These are phyloP conservation scores for Malbranchea zuffiana DNA, from an alignment of 2,329 filamentous ascomycete genomes.

Conservation along the genomic window DNA sequence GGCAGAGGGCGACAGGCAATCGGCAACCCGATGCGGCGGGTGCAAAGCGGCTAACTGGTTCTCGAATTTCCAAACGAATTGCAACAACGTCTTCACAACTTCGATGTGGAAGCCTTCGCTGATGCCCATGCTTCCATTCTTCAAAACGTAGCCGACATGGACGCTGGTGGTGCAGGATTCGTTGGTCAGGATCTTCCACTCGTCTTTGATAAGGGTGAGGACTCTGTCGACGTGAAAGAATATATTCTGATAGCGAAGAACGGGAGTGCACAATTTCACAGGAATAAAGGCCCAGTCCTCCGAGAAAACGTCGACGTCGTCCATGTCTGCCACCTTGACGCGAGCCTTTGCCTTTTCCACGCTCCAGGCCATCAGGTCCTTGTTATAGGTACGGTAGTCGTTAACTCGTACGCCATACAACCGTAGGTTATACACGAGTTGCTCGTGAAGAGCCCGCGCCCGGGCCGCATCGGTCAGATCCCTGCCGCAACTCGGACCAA, in stretches of 20 bases:
- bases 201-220: slow-evolving; percentile 11
- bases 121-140: slow-evolving; percentile 11
- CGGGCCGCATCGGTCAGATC: not conserved
- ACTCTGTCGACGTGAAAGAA: slow-evolving; percentile 13
- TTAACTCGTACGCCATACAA: slow-evolving; percentile 11
- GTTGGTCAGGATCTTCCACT: slow-evolving; percentile 17
- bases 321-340: slow-evolving; percentile 4
- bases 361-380: slow-evolving; percentile 9
- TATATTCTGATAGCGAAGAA: slow-evolving; percentile 6
- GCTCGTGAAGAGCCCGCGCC: slow-evolving; percentile 9
- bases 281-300: slow-evolving; percentile 12
- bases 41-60: slow-evolving; percentile 19
- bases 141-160: slow-evolving; percentile 18
- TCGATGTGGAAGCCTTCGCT: slow-evolving; percentile 4
- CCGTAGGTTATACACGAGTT: slow-evolving; percentile 9
- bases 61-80: slow-evolving; percentile 19
- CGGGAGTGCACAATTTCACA: slow-evolving; percentile 12
- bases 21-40: slow-evolving; percentile 11
- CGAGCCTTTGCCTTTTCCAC: slow-evolving; percentile 8
- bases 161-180: slow-evolving; percentile 19
- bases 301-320: slow-evolving; percentile 5
- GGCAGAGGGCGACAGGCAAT: slow-evolving; percentile 6
- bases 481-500: not conserved
- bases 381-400: slow-evolving; percentile 2
- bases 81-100: slow-evolving; percentile 20